A percentile compares a stretch with the other conserved stretches of the same genome.
Evolutionary conservation across 768 basidiomycete genomes (phyloP).

Genomic region (Lyophyllum atratum): DNA sequence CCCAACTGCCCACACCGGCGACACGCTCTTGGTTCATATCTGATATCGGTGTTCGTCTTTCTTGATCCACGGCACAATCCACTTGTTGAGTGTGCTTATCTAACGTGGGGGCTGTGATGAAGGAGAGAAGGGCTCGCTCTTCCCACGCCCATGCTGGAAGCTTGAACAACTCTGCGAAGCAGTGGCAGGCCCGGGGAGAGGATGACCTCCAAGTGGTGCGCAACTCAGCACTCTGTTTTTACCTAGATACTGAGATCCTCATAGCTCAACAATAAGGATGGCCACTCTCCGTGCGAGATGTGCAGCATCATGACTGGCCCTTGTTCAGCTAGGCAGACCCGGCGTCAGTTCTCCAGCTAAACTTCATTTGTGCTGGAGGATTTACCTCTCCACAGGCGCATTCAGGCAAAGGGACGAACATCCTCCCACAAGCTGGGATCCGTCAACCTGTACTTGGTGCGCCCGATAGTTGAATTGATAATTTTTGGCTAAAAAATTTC

Average conservation of each 20-base stretch:
- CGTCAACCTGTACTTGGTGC: slow-evolving; percentile 22
- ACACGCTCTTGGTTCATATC: neutral
- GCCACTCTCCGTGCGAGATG: slow-evolving; percentile 12
- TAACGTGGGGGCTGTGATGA: neutral
- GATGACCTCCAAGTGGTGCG: neutral
- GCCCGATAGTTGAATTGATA: neutral
- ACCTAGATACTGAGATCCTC: neutral
- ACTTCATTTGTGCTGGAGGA: neutral
- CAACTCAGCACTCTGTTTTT: neutral
- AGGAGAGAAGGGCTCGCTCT: neutral
- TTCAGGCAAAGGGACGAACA: neutral
- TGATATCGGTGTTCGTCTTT: neutral
- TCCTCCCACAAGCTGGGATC: neutral
- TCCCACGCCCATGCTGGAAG: slow-evolving; percentile 3
- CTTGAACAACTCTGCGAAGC: neutral
- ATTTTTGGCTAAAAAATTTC: neutral
- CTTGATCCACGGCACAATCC: neutral
- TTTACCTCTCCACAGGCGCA: neutral
- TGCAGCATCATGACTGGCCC: neutral
- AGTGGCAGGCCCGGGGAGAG: neutral
- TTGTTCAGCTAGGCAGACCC: slow-evolving; percentile 8
- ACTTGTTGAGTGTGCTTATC: neutral
- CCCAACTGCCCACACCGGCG: neutral
- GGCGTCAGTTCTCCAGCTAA: slow-evolving; percentile 1
- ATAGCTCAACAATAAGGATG: slow-evolving; percentile 11